phyloP scores from a whole-genome alignment of 805 yeast genomes.

The Saccharomyces kudriavzevii region DNA sequence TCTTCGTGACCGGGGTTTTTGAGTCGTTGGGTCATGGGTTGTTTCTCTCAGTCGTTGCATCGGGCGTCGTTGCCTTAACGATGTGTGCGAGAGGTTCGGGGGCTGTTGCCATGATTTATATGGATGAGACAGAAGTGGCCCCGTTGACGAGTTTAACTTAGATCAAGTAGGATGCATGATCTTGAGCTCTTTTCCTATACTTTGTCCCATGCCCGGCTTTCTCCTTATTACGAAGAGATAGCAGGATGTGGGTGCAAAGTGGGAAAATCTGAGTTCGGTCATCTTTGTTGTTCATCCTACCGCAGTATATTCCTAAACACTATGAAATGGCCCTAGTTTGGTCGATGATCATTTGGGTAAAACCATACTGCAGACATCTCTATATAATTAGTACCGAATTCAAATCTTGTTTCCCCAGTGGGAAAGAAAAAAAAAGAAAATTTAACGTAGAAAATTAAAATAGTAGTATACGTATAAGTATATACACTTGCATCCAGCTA shows the following conservation, averaged over 20 bases:
- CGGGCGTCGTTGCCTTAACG: neutral
- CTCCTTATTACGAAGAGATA: conserved; percentile 25
- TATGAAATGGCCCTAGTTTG: conserved; percentile 76
- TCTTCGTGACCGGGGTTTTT: conserved; percentile 28
- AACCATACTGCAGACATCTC: conserved; percentile 97
- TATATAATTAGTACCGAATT: conserved; percentile 3
- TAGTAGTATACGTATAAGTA: neutral
- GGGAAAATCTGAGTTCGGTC: conserved; percentile 52
- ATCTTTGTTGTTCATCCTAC: conserved; percentile 44
- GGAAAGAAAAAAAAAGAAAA: neutral
- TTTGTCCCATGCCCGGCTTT: neutral
- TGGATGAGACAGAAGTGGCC: conserved; percentile 75
- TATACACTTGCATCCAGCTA: neutral
- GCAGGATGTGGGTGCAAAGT: conserved; percentile 1
- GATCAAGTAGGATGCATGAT: conserved; percentile 47
- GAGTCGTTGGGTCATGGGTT: conserved; percentile 19
- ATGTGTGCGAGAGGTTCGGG: conserved; percentile 15
- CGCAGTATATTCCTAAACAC: conserved; percentile 99
- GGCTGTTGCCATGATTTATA: conserved; percentile 45
- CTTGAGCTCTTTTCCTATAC: conserved; percentile 31
- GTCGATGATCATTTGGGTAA: conserved; percentile 97
- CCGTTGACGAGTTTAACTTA: conserved; percentile 89
- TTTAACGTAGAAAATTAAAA: neutral
- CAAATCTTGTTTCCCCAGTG: neutral
- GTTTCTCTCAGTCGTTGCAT: conserved; percentile 9